These are phyloP conservation scores for Bipolaris cookei DNA, from an alignment of 2,329 filamentous ascomycete species.

Conservation along the genomic window DNA sequence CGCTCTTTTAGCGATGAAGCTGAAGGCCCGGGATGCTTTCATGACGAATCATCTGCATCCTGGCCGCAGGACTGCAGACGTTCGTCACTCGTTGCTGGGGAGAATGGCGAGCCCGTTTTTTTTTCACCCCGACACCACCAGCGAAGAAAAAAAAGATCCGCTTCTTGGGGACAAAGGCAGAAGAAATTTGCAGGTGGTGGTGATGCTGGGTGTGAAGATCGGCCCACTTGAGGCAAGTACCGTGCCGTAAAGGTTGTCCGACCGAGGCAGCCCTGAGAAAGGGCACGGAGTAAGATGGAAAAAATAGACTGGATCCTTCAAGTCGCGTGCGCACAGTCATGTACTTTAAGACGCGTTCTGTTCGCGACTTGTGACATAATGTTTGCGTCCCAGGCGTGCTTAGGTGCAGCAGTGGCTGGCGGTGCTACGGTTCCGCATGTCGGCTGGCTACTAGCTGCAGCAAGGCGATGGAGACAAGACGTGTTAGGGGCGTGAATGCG, in stretches of 20 bases:
- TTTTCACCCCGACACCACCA: constrained; percentile 23
- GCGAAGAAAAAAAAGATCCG: constrained; percentile 13
- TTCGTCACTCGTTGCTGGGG: constrained; percentile 23
- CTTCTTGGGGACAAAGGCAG: constrained; percentile 30
- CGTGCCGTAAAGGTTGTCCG: constrained; percentile 21
- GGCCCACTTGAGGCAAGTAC: constrained; percentile 32
- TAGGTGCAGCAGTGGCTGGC: constrained; percentile 32
- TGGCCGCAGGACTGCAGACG: constrained; percentile 18
- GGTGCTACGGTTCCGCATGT: constrained; percentile 31
- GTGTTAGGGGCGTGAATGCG: constrained; percentile 21
- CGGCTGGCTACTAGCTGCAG: constrained; percentile 43
- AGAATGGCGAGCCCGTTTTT: constrained; percentile 6
- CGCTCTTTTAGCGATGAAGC: constrained; percentile 31
- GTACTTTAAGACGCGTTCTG: constrained; percentile 38
- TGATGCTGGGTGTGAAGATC: constrained; percentile 15
- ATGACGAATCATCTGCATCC: constrained; percentile 24
- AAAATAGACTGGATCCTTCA: constrained; percentile 30
- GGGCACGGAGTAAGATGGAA: constrained; percentile 35
- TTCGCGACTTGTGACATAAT: constrained; percentile 43
- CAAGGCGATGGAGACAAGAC: constrained; percentile 19
- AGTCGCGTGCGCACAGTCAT: constrained; percentile 40
- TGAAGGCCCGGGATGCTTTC: constrained; percentile 26
- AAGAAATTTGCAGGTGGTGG: constrained; percentile 33
- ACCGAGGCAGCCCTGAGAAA: constrained; percentile 16
- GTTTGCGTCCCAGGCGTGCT: constrained; percentile 25